Percentiles rank a stretch among this genome's conserved stretches.
phyloP scores from a whole-genome alignment of 1,284 basidiomycete genomes.

The Trametes polyzona region DNA sequence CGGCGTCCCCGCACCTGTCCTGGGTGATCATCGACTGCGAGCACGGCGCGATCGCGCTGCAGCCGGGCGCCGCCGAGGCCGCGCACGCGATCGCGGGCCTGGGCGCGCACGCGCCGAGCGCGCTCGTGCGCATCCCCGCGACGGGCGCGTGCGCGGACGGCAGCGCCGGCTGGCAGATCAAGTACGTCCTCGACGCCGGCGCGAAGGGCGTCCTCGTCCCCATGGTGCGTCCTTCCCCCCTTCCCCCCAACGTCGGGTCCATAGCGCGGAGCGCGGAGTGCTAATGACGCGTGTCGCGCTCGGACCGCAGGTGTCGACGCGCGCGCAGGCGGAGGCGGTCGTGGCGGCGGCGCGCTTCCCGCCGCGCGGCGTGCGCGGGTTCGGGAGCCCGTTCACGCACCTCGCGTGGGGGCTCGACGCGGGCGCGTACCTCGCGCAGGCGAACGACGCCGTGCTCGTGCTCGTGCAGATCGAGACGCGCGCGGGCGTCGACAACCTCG shows the following conservation, averaged over 20 bases:
- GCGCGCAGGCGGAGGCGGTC: constrained; percentile 58
- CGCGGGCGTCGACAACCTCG: constrained; percentile 61
- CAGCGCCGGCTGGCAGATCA: constrained; percentile 67
- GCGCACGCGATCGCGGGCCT: constrained; percentile 54
- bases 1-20: constrained; percentile 56
- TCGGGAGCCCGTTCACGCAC: constrained; percentile 64
- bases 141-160: constrained; percentile 52
- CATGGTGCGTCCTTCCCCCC: constrained; percentile 47
- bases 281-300: neutral
- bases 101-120: constrained; percentile 47
- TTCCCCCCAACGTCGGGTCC: neutral
- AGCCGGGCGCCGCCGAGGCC: constrained; percentile 58
- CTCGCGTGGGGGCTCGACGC: constrained; percentile 49
- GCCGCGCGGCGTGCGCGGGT: constrained; percentile 59
- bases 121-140: constrained; percentile 63
- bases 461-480: constrained; percentile 72
- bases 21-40: constrained; percentile 71
- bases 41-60: constrained; percentile 59
- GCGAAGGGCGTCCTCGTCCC: constrained; percentile 66
- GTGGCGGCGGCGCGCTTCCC: constrained; percentile 61
- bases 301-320: constrained; percentile 53
- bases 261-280: neutral
- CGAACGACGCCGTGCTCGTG: constrained; percentile 61
- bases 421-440: constrained; percentile 55
- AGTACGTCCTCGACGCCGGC: constrained; percentile 66